Evolutionary conservation across 345 rosid genomes (phyloP), one percentile per base, ranked within the genome.

Genomic region (Crucihimalaya himalaica): DNA sequence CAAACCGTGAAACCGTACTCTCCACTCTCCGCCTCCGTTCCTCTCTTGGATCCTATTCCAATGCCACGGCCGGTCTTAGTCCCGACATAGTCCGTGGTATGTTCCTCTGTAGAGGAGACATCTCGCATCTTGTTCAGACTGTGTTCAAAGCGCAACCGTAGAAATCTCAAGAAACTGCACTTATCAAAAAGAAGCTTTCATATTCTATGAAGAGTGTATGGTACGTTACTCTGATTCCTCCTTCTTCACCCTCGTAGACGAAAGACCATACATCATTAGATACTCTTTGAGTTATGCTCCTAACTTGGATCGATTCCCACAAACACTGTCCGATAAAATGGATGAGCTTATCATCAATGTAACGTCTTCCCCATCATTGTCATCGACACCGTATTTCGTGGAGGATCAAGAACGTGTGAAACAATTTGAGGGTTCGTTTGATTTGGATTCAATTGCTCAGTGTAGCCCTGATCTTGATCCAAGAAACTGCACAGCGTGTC

Each of bases 201-300:
- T 84, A 42, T 81, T 60, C 73, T 81, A 53, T 32, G 81, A 82
- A 15, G 45, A 61, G 50, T 87, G 89, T 69, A 52, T 71, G 72
- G 6, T 85, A 11, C 77, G 83, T 9, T 83, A 83, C 68, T 77
- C 84, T 0, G 63, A 81, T 61, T 28, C 1, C 0, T 61, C 68
- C 37, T 71, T 71, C 21, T 34, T 59, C 5, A 2, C 15, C 27
- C 32, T 45, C 6, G 23, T 70, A 23, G 66, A 70, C 19, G 70
- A 56, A 1, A 32, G 19, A 48, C 70, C 57, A 32, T 29, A 62
- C 67, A n/a, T 42, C 52, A 42, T 62, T n/a, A 42, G 14, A n/a
- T 62, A 62, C 51, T 42, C 67, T 9, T 15, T 59, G 45, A 19
- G 16, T 6, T 34, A 14, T 31, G 62, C 62, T 56, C 62, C 62